A percentile compares a stretch with the other conserved stretches of the same genome.
Evolutionary conservation across 108 stramenopile genomes (phyloP).

Genomic region (Heterococcus sp.): DNA sequence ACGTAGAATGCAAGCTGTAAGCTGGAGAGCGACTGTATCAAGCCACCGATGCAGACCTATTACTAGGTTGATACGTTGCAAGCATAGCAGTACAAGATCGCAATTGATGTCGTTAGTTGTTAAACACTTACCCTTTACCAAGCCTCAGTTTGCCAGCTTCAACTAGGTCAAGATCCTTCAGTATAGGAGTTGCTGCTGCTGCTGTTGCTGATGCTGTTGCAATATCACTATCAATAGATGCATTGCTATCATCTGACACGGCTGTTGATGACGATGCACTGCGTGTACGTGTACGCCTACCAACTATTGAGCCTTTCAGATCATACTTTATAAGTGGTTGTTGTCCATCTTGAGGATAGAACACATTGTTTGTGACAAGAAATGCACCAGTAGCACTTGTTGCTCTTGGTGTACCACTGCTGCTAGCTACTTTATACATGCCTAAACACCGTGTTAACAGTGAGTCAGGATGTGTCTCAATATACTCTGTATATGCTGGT

Average conservation of each 20-base stretch:
- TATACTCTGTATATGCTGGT: slow-evolving; percentile 41
- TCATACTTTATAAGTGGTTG: slow-evolving; percentile 34
- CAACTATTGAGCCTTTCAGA: slow-evolving; percentile 46
- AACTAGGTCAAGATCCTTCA: slow-evolving; percentile 47
- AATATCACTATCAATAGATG: no score
- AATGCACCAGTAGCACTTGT: not conserved
- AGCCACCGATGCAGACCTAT: no score
- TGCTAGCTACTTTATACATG: slow-evolving; percentile 29
- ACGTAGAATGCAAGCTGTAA: no score
- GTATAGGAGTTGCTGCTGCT: slow-evolving; percentile 3
- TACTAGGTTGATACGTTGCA: no score
- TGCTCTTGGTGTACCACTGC: slow-evolving; percentile 1
- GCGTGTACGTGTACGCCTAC: slow-evolving; percentile 20
- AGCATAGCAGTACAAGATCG: no score
- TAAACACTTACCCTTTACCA: not conserved
- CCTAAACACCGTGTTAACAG: slow-evolving; percentile 50
- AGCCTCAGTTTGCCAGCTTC: slow-evolving; percentile 4
- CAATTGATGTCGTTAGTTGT: no score
- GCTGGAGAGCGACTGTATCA: no score
- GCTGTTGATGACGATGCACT: no score
- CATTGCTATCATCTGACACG: no score
- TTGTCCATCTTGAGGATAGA: slow-evolving; percentile 9
- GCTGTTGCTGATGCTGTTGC: no score
- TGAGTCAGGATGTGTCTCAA: slow-evolving; percentile 13
- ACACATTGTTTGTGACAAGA: slow-evolving; percentile 41